phyloP scores from a whole-genome alignment of 768 basidiomycete genomes.

The Neoboletus subvelutipes region DNA sequence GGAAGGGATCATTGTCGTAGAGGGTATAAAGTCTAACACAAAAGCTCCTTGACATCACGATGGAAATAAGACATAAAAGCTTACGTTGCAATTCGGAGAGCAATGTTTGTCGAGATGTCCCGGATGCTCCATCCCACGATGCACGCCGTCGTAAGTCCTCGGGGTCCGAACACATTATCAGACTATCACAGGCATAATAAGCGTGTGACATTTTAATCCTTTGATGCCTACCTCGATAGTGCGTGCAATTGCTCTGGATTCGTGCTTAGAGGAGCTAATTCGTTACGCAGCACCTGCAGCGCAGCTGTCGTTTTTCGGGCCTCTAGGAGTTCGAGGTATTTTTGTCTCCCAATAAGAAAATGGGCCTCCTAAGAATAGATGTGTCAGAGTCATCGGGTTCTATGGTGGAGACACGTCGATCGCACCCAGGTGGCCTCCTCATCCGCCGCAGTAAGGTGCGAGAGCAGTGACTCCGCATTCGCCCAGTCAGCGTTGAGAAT shows the following conservation, averaged over 20 bases:
- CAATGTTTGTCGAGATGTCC: constrained; percentile 72
- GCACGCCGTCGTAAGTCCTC: constrained; percentile 80
- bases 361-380: constrained; percentile 59
- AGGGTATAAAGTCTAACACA: constrained; percentile 77
- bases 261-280: constrained; percentile 79
- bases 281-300: constrained; percentile 80
- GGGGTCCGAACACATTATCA: constrained; percentile 90
- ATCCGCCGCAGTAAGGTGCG: constrained; percentile 65
- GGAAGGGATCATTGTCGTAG: constrained; percentile 90
- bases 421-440: constrained; percentile 68
- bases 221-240: constrained; percentile 71
- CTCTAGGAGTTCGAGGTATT: constrained; percentile 92
- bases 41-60: neutral
- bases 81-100: constrained; percentile 82
- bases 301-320: constrained; percentile 76
- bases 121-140: constrained; percentile 86
- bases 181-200: constrained; percentile 42
- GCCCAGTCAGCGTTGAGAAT: constrained; percentile 81
- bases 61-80: constrained; percentile 17
- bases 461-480: constrained; percentile 69
- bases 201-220: constrained; percentile 11
- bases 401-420: constrained; percentile 27
- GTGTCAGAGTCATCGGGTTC: constrained; percentile 18
- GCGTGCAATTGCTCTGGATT: constrained; percentile 82
- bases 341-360: constrained; percentile 91